Percentiles rank a stretch among this genome's conserved stretches.
Conservation (phyloP, 345 rosid species). For the Leavenworthia alabamica region DNA sequence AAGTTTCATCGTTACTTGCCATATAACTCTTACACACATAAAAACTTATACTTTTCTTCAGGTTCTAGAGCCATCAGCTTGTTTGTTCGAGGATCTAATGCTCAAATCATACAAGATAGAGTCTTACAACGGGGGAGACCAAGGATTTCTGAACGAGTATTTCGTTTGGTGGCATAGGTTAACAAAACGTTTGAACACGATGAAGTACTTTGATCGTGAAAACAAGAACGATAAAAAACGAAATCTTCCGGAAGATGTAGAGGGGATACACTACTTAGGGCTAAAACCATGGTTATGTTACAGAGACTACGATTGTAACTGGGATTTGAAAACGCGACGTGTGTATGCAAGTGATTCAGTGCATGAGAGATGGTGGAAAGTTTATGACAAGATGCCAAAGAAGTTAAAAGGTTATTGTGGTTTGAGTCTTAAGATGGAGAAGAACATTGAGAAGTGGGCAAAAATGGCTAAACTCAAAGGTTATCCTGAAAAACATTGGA, state of each 20-base stretch:
- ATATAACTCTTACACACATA: background rate
- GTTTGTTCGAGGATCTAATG: constrained; percentile 56
- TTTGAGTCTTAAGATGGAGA: constrained; percentile 33
- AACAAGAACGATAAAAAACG: background rate
- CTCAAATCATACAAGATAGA: constrained; percentile 29
- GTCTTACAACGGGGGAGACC: constrained; percentile 88
- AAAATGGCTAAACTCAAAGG: constrained; percentile 33
- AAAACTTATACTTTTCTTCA: background rate
- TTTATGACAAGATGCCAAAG: constrained; percentile 60
- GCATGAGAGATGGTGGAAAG: constrained; percentile 63
- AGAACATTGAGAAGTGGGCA: constrained; percentile 51
- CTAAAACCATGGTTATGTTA: constrained; percentile 92
- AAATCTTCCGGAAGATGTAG: background rate
- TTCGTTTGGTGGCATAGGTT: constrained; percentile 88
- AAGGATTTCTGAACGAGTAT: constrained; percentile 69
- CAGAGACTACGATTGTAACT: constrained; percentile 82
- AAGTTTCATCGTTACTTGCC: background rate
- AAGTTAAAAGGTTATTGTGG: constrained; percentile 49
- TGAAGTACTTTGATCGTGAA: constrained; percentile 39
- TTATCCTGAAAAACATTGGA: constrained; percentile 56
- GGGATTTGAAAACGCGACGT: constrained; percentile 46
- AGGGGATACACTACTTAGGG: constrained; percentile 65
- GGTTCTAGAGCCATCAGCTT: constrained; percentile 66
- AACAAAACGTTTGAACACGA: constrained; percentile 43
- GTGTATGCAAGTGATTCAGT: constrained; percentile 63